Evolutionary conservation across 306 rosid genomes (phyloP), one percentile per base, ranked within the genome.

Genomic region (Trifolium dubium): DNA sequence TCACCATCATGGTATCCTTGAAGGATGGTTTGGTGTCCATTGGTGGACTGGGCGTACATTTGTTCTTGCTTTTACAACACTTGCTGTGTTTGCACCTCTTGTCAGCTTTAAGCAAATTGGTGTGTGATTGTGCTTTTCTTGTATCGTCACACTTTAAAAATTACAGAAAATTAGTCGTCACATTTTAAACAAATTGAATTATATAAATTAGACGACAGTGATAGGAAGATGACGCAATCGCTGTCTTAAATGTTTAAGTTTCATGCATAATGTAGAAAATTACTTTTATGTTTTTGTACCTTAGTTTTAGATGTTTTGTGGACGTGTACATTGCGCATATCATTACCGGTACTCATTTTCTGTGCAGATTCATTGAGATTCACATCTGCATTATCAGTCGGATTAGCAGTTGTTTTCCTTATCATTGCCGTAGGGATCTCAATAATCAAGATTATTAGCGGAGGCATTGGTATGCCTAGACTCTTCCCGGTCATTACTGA

Each of bases 11-110:
- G 98, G 98, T 49, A 76, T 92, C 12, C 86, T 92, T 68, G 98
- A 92, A 85, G 96, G 96, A 59, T 88, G 98, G 98, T 92, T 92
- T 82, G 98, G 98, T 73, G 85, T 53, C 44, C 86, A 85, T 11
- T 90, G 96, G 98, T 92, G 94, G 98, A 92, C 86, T 47, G 90
- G 86, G 23, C 92, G 96, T 23, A 10, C 79, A 59, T 32, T 85
- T 74, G 78, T 92, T 72, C 86, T 92, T 70, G 67, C 82, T 59
- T 28, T 92, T 55, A 84, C 92, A 12, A 87, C 94, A 19, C 79
- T 87, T 35, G 75, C 55, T 64, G 73, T 92, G 62, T 87, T 92
- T 83, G 77, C 90, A 67, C 98, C 98, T 50, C 84, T 92, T 72
- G 87, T 83, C 54, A 75, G 91, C 83, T 87, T 88, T 66, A 92